Evolutionary conservation across 345 rosid species (phyloP).

Genomic region (Brassica napus): DNA sequence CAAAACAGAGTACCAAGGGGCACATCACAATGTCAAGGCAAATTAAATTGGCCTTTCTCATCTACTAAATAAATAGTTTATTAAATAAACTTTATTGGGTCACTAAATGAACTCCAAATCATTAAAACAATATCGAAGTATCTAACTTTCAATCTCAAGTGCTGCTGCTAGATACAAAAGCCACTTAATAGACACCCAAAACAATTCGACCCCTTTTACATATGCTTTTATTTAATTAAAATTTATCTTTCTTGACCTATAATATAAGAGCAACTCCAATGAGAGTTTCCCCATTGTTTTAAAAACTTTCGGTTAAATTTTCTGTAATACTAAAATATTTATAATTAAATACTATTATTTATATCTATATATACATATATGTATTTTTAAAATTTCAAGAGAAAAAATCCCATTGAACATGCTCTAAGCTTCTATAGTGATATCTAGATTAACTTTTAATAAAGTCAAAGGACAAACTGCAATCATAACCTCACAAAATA

Average conservation of each 20-base stretch:
- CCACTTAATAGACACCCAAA: constrained; percentile 41
- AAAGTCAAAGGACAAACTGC: constrained; percentile 47
- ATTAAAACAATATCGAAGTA: constrained; percentile 36
- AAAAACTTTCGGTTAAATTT: too few relatives aligned
- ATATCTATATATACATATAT: too few relatives aligned
- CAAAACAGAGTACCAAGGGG: constrained; percentile 27
- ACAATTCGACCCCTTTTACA: constrained; percentile 46
- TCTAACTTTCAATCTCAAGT: constrained; percentile 36
- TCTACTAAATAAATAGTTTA: constrained; percentile 10
- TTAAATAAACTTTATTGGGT: neutral
- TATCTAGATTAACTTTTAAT: constrained; percentile 41
- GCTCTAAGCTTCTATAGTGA: constrained; percentile 26
- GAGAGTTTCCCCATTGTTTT: too few relatives aligned
- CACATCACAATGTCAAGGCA: constrained; percentile 31
- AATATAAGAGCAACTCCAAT: neutral
- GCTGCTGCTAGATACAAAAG: constrained; percentile 31
- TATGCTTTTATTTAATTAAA: constrained; percentile 36
- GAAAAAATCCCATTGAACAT: too few relatives aligned
- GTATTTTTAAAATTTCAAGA: too few relatives aligned
- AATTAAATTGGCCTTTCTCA: constrained; percentile 29
- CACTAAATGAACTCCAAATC: constrained; percentile 20
- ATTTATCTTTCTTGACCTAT: constrained; percentile 10
- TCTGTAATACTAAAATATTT: too few relatives aligned
- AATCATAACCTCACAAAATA: constrained; percentile 44
- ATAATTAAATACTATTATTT: too few relatives aligned